These are phyloP conservation scores for Neurospora sp. DNA, from an alignment of 495 filamentous ascomycete species.

Conservation along the genomic window DNA sequence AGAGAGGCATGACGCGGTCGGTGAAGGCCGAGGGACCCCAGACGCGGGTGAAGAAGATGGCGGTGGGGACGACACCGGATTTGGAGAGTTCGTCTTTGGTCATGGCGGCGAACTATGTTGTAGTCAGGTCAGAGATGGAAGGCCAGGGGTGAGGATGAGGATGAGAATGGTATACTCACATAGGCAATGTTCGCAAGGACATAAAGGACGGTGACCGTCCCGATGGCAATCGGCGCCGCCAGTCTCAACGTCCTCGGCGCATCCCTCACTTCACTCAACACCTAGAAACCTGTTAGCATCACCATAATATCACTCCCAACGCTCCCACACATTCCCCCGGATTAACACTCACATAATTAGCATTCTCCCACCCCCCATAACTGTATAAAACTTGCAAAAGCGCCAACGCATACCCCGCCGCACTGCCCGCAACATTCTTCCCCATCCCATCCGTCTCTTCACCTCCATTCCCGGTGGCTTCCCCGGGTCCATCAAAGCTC, in stretches of 20 bases:
- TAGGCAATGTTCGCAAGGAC: constrained; percentile 46
- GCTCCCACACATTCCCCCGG: too few species aligned
- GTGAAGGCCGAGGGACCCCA: constrained; percentile 32
- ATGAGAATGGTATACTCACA: too few species aligned
- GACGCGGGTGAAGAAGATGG: constrained; percentile 50
- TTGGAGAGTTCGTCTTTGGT: constrained; percentile 44
- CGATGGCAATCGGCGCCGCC: constrained; percentile 48
- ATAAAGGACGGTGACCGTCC: constrained; percentile 47
- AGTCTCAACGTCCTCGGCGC: constrained; percentile 46
- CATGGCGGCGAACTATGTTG: constrained; percentile 48
- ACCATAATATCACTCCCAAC: too few species aligned
- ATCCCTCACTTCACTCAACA: constrained; percentile 47
- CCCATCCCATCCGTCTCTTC: not conserved
- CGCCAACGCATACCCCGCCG: constrained; percentile 42
- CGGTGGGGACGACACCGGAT: constrained; percentile 46
- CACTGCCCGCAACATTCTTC: constrained; percentile 1
- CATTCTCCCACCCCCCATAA: constrained; percentile 53
- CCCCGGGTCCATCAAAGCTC: constrained; percentile 36
- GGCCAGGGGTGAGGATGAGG: too few species aligned
- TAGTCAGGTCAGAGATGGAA: not conserved
- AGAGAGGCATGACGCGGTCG: constrained; percentile 45
- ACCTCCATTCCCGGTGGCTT: not conserved
- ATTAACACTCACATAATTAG: constrained; percentile 33
- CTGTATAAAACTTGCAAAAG: constrained; percentile 53
- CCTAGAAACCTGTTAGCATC: not conserved